Conservation (phyloP, 352 stramenopile genomes). For the Globisporangium iwayamae region DNA sequence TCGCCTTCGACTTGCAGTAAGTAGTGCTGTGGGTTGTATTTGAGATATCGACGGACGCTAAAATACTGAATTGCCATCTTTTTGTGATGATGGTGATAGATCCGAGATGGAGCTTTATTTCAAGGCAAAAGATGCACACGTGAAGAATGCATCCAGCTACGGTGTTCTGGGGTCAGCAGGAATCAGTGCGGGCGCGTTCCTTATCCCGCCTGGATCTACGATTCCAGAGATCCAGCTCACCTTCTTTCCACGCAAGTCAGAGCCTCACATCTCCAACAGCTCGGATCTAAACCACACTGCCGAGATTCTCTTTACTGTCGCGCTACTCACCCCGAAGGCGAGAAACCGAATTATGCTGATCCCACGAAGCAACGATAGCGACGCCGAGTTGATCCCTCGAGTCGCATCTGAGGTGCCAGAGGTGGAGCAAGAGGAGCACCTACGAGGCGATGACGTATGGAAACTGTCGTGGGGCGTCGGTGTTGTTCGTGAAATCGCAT, state of each 20-base stretch:
- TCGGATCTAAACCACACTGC: slow-evolving; percentile 34
- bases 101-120: slow-evolving; percentile 49
- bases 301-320: slow-evolving; percentile 80
- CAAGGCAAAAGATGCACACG: slow-evolving; percentile 22
- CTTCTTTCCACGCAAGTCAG: slow-evolving; percentile 80
- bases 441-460: slow-evolving; percentile 50
- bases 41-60: neutral
- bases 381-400: slow-evolving; percentile 37
- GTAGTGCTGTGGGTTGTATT: slow-evolving; percentile 9
- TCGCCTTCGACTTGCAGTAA: slow-evolving; percentile 44
- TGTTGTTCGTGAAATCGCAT: slow-evolving; percentile 54
- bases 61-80: neutral
- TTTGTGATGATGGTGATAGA: slow-evolving; percentile 15
- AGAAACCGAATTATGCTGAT: slow-evolving; percentile 46
- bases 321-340: slow-evolving; percentile 55
- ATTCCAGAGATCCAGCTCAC: slow-evolving; percentile 86
- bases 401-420: slow-evolving; percentile 52
- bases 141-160: slow-evolving; percentile 36
- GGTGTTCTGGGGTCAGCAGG: slow-evolving; percentile 62
- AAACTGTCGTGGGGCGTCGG: slow-evolving; percentile 58
- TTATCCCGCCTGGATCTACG: slow-evolving; percentile 64
- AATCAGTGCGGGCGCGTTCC: slow-evolving; percentile 69
- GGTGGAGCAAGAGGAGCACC: slow-evolving; percentile 38
- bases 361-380: slow-evolving; percentile 29
- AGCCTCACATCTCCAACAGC: slow-evolving; percentile 69